phyloP scores from a whole-genome alignment of 2,329 filamentous ascomycete genomes.

The Alternaria sp. region DNA sequence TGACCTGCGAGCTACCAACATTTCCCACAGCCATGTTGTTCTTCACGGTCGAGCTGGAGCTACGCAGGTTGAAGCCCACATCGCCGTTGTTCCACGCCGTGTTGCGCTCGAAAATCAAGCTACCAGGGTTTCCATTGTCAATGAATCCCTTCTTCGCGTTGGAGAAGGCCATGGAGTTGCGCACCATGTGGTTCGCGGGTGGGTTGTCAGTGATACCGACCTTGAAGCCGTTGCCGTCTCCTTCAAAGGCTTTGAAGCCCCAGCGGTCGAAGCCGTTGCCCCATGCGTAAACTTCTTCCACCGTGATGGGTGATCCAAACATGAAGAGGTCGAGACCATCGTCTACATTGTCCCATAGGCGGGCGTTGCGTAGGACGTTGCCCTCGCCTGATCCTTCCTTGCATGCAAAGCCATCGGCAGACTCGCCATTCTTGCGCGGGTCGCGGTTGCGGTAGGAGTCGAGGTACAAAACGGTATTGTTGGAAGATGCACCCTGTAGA shows the following conservation, averaged over 20 bases:
- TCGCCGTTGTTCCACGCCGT: conserved; percentile 59
- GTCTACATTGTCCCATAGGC: conserved; percentile 63
- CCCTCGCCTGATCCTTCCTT: conserved; percentile 59
- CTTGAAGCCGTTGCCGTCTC: conserved; percentile 61
- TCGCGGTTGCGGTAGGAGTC: conserved; percentile 39
- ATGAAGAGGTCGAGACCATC: conserved; percentile 58
- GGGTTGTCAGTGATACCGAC: conserved; percentile 52
- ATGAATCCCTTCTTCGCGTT: conserved; percentile 59
- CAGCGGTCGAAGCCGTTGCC: conserved; percentile 59
- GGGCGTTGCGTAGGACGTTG: conserved; percentile 56
- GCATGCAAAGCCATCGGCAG: conserved; percentile 60
- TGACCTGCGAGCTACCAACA: conserved; percentile 29
- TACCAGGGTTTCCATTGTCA: conserved; percentile 57
- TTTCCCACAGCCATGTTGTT: conserved; percentile 55
- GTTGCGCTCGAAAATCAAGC: conserved; percentile 54
- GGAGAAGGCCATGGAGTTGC: conserved; percentile 58
- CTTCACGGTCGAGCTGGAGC: conserved; percentile 49
- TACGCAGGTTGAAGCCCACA: conserved; percentile 53
- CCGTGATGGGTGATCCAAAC: conserved; percentile 56
- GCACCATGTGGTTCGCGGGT: conserved; percentile 56
- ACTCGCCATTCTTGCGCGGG: conserved; percentile 62
- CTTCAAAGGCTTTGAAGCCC: conserved; percentile 56
- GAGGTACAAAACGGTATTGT: conserved; percentile 36
- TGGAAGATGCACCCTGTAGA: conserved; percentile 43
- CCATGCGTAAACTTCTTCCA: conserved; percentile 58